Evolutionary conservation across 2,329 filamentous ascomycete species (phyloP), one percentile per base, ranked within the genome.

Genomic region (Apiospora aurea): DNA sequence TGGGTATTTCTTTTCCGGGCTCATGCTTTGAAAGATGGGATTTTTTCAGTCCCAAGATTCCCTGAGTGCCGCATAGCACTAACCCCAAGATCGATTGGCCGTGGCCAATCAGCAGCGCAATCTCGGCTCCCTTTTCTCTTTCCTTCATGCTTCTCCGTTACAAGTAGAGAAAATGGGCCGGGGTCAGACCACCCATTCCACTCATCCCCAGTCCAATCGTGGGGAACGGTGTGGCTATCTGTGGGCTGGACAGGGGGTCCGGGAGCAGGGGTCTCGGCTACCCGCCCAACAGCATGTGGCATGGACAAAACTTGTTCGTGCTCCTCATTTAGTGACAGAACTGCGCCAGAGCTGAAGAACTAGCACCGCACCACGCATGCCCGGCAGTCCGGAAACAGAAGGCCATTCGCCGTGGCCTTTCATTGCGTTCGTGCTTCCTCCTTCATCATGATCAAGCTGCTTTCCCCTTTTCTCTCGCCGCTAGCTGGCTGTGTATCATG

Each of bases 111-210:
- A 57, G 10, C 26, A 34, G 51, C 26, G 26, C 7, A 21, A 1
- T 1, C 7, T 47, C 51, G 51, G 26, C 26, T 57, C 34, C 51
- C 4, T 57, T 57, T 5, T 18, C 26, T 34, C 14, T 57, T 57
- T 57, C 26, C 29, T 34, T 16, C 51, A 57, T 57, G 44, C 26
- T 57, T 57, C 51, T 34, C 51, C 51, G 51, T 57, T 57, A 18
- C 51, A 57, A 2, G 26, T 57, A 57, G 51, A 57, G 26, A 34
- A 16, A 8, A 7, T 16, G 2, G 29, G 51, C 51, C 18, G 51
- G 51, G 51, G 34, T 57, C 6, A 8, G 34, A 5, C 34, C 34
- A 38, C 34, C 4, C 34, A 38, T 5, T 5, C 26, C n/a, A 34
- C 51, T 14, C 29, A 5, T 57, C 26, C 51, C 0, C 26, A 8